Base-by-base conservation (phyloP, 2,329 filamentous ascomycete genomes). In the Annulohypoxylon truncatum region DNA sequence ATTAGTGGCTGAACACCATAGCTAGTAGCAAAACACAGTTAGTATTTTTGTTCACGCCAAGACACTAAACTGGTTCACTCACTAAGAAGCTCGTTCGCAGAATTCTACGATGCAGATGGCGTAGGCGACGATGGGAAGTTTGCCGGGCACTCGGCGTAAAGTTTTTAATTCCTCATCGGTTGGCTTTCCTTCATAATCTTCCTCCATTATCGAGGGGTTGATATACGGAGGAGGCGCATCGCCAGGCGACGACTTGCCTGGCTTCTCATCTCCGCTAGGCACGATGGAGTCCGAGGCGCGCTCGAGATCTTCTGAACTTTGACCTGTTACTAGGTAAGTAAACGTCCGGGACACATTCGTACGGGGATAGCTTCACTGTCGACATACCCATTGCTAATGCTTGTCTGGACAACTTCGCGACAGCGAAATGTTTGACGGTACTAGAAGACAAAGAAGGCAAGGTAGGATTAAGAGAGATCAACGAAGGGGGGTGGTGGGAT, bases 91-190 rank as follows among this genome's bases (percentile, higher is more conserved):
- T 58, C 87, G 80, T 73, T 90, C 87, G 58, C 84, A 85, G 64
- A 89, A 85, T 68, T 89, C 87, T 40, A 89, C 85, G 5, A 84
- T 69, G 66, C 87, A 89, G 28, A 89, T 82, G 2, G 85, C 72
- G 70, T 86, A 90, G n/a, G 85, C 82, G 2, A 84, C 78, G 10
- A 77, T 61, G 0, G 87, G 85, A 1, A 89, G 79, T 2, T 71
- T 77, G 40, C 80, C 86, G n/a, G 85, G 78, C 6, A 86, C 79
- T 61, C 76, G 73, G 54, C 75, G 75, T 20, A 77, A 65, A 24
- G 78, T 82, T 2, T 62, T 66, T 4, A 75, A 56, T 61, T 87
- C 84, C 51, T 85, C 82, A 10, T 80, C 77, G 0, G 83, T 85
- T 0, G 84, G 84, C 65, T 76, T 77, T 26, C 76, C 76, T 55